Conservation (phyloP, 768 basidiomycete species). For the Lentinula boryana region DNA sequence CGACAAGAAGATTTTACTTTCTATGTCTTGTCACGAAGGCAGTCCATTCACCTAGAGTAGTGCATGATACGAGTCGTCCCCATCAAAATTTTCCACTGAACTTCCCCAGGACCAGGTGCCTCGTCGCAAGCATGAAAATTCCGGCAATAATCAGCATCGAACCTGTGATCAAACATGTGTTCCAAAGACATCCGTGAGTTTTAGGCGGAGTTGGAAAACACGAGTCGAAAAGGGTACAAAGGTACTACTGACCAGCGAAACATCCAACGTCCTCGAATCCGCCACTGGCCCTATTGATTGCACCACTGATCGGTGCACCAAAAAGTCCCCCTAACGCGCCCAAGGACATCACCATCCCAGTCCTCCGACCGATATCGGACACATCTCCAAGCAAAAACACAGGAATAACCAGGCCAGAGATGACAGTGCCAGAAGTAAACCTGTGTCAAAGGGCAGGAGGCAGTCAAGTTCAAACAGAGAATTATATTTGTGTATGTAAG, state of each 20-base stretch:
- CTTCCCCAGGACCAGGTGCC: constrained; percentile 22
- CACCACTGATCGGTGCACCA: constrained; percentile 72
- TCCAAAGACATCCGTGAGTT: neutral
- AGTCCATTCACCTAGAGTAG: too few relatives aligned
- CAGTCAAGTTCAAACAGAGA: constrained; percentile 14
- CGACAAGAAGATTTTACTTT: neutral
- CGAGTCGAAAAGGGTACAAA: neutral
- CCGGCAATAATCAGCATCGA: constrained; percentile 24
- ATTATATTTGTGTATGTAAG: constrained; percentile 5
- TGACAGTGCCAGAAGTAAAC: constrained; percentile 56
- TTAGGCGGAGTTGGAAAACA: neutral
- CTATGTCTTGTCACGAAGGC: neutral
- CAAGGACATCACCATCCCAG: constrained; percentile 60
- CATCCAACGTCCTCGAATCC: constrained; percentile 49
- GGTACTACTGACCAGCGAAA: constrained; percentile 38
- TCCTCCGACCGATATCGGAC: constrained; percentile 56
- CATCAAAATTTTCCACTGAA: constrained; percentile 9
- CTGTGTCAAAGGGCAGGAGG: constrained; percentile 21
- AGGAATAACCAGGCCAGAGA: constrained; percentile 50
- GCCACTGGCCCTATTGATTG: constrained; percentile 48
- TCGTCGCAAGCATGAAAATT: constrained; percentile 20
- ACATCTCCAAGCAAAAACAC: constrained; percentile 55
- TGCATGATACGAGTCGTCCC: too few relatives aligned
- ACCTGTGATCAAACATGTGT: constrained; percentile 16
- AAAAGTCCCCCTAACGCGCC: constrained; percentile 56